Base-by-base conservation (phyloP, 2,329 filamentous ascomycete genomes). In the Diplodia mutila region DNA sequence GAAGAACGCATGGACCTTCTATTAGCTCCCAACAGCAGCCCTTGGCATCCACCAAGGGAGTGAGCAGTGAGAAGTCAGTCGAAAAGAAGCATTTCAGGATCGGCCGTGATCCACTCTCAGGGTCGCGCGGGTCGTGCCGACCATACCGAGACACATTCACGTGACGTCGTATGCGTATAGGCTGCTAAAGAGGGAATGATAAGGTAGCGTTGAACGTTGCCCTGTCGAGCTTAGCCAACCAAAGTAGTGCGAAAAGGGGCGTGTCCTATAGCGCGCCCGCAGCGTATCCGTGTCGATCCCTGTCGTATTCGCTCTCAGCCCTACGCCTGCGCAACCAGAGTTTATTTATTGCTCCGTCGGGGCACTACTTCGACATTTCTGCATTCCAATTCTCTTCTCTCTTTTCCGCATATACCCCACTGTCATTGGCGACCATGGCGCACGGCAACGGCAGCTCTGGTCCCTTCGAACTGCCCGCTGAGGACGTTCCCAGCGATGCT, bases 221-320 rank as follows among this genome's bases (percentile, higher is more conserved):
- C 21, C 14, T 1, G 23, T 8, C 6, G 23, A 52, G 49, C 4
- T 27, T 23, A 52, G 49, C 21, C 21, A 52, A 0, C 49, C 25
- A 6, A 52, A 32, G 14, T n/a, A 46, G n/a, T 12, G 21, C 25
- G n/a, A 37, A 55, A 34, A 12, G 53, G 53, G 29, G 29, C 29
- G 25, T 37, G 21, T 8, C 12, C 23, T 25, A 29, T 29, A 52
- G 25, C 11, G 23, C 49, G 49, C 6, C 5, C 49, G 49, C 16
- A 11, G 23, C 49, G 49, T 52, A 52, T 18, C 23, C 32, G 53
- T 14, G n/a, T 21, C 11, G n/a, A 21, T 37, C 32, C 53, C n/a
- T 39, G n/a, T 57, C 53, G 53, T 57, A 57, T 57, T 57, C 53
- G 53, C 34, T 53, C 25, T 27, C 51, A 57, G 53, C 53, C 53